Evolutionary conservation across 148 eudicot species (phyloP).

Genomic region (Oxyria digyna): DNA sequence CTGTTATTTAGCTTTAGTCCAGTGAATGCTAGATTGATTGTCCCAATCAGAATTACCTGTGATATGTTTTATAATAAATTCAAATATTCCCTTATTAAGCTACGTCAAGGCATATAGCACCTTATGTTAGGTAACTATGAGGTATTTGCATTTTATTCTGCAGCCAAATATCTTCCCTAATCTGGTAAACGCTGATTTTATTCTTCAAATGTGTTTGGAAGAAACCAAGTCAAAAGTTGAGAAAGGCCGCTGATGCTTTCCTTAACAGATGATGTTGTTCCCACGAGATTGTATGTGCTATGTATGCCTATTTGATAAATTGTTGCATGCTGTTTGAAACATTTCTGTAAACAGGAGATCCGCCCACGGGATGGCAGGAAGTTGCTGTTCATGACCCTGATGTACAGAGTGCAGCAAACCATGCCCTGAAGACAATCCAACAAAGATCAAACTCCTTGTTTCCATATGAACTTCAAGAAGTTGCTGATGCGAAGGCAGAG

Average conservation of each 20-base stretch:
- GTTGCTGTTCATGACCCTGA: slow-evolving; percentile 87
- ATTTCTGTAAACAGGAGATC: slow-evolving; percentile 32
- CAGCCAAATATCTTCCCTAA: too few relatives aligned
- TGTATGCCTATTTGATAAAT: neutral
- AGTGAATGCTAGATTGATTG: too few relatives aligned
- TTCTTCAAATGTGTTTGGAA: too few relatives aligned
- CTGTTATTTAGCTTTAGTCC: too few relatives aligned
- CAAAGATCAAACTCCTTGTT: slow-evolving; percentile 80
- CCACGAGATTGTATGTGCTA: neutral
- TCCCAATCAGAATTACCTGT: too few relatives aligned
- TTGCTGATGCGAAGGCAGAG: slow-evolving; percentile 71
- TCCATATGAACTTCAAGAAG: slow-evolving; percentile 66
- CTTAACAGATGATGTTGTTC: neutral
- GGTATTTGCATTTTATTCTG: too few relatives aligned
- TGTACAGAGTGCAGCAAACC: slow-evolving; percentile 83
- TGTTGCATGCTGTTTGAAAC: neutral
- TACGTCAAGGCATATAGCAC: too few relatives aligned
- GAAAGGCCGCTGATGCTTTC: neutral
- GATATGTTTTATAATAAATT: too few relatives aligned
- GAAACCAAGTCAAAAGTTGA: neutral
- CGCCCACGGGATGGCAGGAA: slow-evolving; percentile 52
- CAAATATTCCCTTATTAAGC: too few relatives aligned
- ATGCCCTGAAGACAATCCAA: slow-evolving; percentile 67
- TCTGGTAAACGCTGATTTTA: too few relatives aligned
- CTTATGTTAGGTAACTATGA: too few relatives aligned